Evolutionary conservation across 2,329 filamentous ascomycete species (phyloP).

Genomic region (Fusarium sp.): DNA sequence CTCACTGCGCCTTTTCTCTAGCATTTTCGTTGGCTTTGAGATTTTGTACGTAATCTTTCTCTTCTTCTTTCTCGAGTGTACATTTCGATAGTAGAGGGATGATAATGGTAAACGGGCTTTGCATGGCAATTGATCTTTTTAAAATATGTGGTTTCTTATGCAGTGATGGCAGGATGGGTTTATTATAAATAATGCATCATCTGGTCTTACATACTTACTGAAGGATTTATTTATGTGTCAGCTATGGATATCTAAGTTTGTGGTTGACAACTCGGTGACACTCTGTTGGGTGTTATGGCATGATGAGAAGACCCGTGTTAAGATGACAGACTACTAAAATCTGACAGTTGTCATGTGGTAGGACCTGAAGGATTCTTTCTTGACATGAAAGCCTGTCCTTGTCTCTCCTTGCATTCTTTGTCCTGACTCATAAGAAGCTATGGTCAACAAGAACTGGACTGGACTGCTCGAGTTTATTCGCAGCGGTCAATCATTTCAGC

Average conservation of each 20-base stretch:
- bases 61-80: conserved; percentile 35
- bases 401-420: neutral
- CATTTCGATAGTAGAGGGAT: conserved; percentile 35
- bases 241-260: conserved; percentile 9
- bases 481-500: conserved; percentile 47
- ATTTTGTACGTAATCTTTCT: conserved; percentile 40
- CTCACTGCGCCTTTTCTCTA: conserved; percentile 22
- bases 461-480: neutral
- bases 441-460: neutral
- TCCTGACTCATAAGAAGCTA: neutral
- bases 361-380: neutral
- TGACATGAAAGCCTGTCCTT: neutral
- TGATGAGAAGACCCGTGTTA: conserved; percentile 1
- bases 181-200: neutral
- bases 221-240: neutral
- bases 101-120: conserved; percentile 26
- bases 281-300: neutral
- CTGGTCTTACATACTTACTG: neutral
- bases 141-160: neutral
- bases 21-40: conserved; percentile 32
- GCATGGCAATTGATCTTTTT: conserved; percentile 2
- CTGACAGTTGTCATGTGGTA: conserved; percentile 5
- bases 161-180: neutral
- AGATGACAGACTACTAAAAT: conserved; percentile 20
- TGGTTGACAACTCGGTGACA: conserved; percentile 5